A percentile compares a stretch with the other conserved stretches of the same genome.
Evolutionary conservation across 495 filamentous ascomycete genomes (phyloP).

Genomic region (Daldinia concentrica): DNA sequence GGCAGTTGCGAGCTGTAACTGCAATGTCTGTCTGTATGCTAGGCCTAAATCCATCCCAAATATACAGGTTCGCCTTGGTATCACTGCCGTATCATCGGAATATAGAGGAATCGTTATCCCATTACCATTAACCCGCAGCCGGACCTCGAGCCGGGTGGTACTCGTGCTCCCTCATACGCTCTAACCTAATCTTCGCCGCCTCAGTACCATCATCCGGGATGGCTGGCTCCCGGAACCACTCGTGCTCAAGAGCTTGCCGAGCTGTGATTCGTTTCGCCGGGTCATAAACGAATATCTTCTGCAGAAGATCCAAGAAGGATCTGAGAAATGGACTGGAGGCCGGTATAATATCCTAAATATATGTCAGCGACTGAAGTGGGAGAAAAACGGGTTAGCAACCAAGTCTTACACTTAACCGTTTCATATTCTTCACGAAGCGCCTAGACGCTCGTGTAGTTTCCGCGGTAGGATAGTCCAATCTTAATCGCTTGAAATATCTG

Average conservation of each 20-base stretch:
- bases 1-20: constrained; percentile 12
- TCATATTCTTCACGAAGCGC: constrained; percentile 97
- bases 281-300: constrained; percentile 95
- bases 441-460: constrained; percentile 89
- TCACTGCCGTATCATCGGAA: constrained; percentile 29
- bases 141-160: constrained; percentile 38
- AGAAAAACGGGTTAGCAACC: neutral
- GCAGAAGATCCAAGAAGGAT: constrained; percentile 86
- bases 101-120: constrained; percentile 18
- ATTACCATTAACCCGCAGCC: constrained; percentile 37
- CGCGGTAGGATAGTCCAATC: constrained; percentile 85
- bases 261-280: constrained; percentile 90
- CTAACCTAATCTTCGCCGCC: constrained; percentile 75
- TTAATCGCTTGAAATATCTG: constrained; percentile 86
- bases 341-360: constrained; percentile 84
- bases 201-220: constrained; percentile 92
- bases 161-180: constrained; percentile 55
- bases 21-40: constrained; percentile 28
- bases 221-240: constrained; percentile 89
- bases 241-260: constrained; percentile 87
- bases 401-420: constrained; percentile 76
- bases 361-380: constrained; percentile 45
- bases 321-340: constrained; percentile 78
- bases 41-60: constrained; percentile 35
- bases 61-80: constrained; percentile 44